Evolutionary conservation across 1,139 yeast species (phyloP).

Genomic region (Saccharomyces pastorianus): DNA sequence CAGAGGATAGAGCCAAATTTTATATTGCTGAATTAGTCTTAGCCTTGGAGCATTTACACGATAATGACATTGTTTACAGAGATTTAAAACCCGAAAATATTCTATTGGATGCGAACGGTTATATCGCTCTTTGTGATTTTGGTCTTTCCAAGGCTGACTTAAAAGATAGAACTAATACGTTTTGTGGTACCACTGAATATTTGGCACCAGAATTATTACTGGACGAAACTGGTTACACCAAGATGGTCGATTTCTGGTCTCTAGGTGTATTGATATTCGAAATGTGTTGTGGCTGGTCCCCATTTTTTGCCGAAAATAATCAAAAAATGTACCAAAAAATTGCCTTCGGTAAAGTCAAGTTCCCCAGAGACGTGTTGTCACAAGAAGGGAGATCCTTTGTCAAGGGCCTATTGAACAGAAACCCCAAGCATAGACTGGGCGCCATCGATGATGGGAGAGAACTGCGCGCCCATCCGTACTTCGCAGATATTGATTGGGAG

Average conservation of each 20-base stretch:
- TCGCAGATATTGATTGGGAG: conserved; percentile 85
- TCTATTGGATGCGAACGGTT: conserved; percentile 90
- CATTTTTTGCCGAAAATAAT: conserved; percentile 92
- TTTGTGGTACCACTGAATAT: conserved; percentile 95
- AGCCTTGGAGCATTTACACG: conserved; percentile 87
- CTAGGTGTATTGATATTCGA: conserved; percentile 73
- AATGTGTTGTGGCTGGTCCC: conserved; percentile 99
- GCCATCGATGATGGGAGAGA: conserved; percentile 88
- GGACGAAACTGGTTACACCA: conserved; percentile 78
- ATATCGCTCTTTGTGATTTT: conserved; percentile 92
- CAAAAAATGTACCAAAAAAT: conserved; percentile 98
- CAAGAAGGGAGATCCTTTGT: conserved; percentile 91
- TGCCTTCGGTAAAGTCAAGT: conserved; percentile 94
- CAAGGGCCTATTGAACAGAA: conserved; percentile 86
- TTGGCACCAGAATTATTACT: conserved; percentile 73
- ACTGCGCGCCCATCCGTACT: conserved; percentile 82
- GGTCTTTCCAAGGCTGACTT: conserved; percentile 92
- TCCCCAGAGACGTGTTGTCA: conserved; percentile 89
- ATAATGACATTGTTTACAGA: conserved; percentile 86
- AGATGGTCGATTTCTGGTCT: conserved; percentile 85
- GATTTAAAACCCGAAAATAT: conserved; percentile 94
- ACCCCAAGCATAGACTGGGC: conserved; percentile 90
- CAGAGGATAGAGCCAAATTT: conserved; percentile 88
- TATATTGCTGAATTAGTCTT: conserved; percentile 91
- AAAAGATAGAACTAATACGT: conserved; percentile 91